phyloP scores from a whole-genome alignment of 2,329 filamentous ascomycete species.

The Pseudofabraea citricarpa region DNA sequence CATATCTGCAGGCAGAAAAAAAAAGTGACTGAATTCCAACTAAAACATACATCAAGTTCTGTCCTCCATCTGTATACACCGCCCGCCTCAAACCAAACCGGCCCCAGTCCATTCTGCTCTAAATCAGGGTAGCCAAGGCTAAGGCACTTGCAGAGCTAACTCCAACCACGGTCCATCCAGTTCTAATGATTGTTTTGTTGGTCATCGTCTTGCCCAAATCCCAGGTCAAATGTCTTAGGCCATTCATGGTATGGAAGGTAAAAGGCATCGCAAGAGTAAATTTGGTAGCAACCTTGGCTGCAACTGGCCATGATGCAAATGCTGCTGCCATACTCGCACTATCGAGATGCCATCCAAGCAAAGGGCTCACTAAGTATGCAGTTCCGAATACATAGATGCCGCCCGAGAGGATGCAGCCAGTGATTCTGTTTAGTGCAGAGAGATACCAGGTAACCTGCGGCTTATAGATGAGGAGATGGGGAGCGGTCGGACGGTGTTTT shows the following conservation, averaged over 20 bases:
- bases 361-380: constrained; percentile 60
- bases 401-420: constrained; percentile 55
- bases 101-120: background rate
- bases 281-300: constrained; percentile 56
- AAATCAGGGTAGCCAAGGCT: constrained; percentile 24
- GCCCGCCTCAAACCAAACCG: too few species aligned
- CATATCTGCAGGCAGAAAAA: too few species aligned
- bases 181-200: constrained; percentile 60
- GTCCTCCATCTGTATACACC: too few species aligned
- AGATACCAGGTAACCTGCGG: constrained; percentile 67
- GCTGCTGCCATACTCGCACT: constrained; percentile 57
- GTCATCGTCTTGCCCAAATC: constrained; percentile 58
- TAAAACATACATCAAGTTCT: too few species aligned
- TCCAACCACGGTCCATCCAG: constrained; percentile 59
- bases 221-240: constrained; percentile 68
- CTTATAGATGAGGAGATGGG: constrained; percentile 66
- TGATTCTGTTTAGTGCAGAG: constrained; percentile 59
- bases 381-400: constrained; percentile 62
- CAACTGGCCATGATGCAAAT: constrained; percentile 56
- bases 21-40: too few species aligned
- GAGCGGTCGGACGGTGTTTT: constrained; percentile 60
- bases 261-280: constrained; percentile 56
- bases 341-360: constrained; percentile 64
- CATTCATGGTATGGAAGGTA: constrained; percentile 64
- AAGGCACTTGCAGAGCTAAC: constrained; percentile 44